These are phyloP conservation scores for Barnettozyma sp. DNA, from an alignment of 805 yeast species.

Conservation along the genomic window DNA sequence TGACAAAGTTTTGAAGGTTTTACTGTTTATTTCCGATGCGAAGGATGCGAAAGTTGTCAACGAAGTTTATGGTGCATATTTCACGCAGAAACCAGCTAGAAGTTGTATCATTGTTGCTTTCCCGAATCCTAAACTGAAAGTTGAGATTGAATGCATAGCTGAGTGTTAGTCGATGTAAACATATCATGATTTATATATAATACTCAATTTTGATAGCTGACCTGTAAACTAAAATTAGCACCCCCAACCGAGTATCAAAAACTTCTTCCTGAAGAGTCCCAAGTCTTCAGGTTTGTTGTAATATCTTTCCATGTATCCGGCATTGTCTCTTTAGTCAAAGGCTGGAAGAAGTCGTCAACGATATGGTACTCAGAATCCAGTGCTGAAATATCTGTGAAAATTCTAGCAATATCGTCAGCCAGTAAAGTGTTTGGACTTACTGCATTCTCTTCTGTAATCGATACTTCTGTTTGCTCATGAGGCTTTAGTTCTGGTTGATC, in stretches of 20 bases:
- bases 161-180: slow-evolving; percentile 11
- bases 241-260: slow-evolving; percentile 5
- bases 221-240: too few species aligned
- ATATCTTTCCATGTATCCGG: slow-evolving; percentile 21
- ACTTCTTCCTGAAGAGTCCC: slow-evolving; percentile 19
- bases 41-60: slow-evolving; percentile 38
- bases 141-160: slow-evolving; percentile 48
- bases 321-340: slow-evolving; percentile 15
- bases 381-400: slow-evolving; percentile 15
- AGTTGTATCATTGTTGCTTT: slow-evolving; percentile 45
- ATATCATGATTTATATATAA: neutral
- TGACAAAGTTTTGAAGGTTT: slow-evolving; percentile 42
- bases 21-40: slow-evolving; percentile 40
- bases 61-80: slow-evolving; percentile 38
- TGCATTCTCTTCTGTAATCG: too few species aligned
- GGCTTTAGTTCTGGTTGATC: too few species aligned
- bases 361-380: slow-evolving; percentile 6
- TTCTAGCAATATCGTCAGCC: slow-evolving; percentile 18
- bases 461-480: too few species aligned
- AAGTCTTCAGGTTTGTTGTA: slow-evolving; percentile 17
- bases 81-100: slow-evolving; percentile 46
- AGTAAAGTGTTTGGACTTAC: slow-evolving; percentile 18
- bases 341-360: slow-evolving; percentile 15
- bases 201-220: too few species aligned
- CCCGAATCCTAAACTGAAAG: slow-evolving; percentile 41